Evolutionary conservation across 345 rosid species (phyloP).

Genomic region (Psidium guajava): DNA sequence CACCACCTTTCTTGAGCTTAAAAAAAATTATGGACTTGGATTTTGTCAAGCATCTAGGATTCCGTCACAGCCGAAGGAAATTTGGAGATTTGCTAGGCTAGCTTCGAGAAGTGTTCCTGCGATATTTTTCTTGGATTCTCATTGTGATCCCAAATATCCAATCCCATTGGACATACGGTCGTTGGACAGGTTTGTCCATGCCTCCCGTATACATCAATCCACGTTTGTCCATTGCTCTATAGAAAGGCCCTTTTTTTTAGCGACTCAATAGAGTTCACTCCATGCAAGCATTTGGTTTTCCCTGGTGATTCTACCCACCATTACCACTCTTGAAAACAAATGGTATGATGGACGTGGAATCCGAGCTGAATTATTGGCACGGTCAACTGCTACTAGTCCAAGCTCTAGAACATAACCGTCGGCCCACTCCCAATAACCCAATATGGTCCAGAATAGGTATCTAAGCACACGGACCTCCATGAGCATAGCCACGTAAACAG

Average conservation of each 20-base stretch:
- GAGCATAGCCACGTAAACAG: constrained; percentile 74
- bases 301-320: constrained; percentile 52
- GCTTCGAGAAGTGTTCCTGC: no score
- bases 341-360: constrained; percentile 70
- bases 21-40: no score
- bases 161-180: constrained; percentile 48
- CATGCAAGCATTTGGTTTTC: no score
- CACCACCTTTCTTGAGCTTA: no score
- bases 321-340: constrained; percentile 80
- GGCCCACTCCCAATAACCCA: constrained; percentile 99
- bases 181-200: constrained; percentile 57
- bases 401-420: constrained; percentile 98
- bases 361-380: constrained; percentile 58
- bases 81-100: no score
- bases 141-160: constrained; percentile 97
- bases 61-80: no score
- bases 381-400: constrained; percentile 87
- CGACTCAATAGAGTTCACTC: constrained; percentile 57
- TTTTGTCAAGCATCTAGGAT: no score
- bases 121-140: no score
- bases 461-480: constrained; percentile 80
- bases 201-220: constrained; percentile 93
- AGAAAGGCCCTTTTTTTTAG: constrained; percentile 60
- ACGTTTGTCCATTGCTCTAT: constrained; percentile 49
- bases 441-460: constrained; percentile 88